phyloP scores from a whole-genome alignment of 768 basidiomycete species.

The Hericium rajendrae region DNA sequence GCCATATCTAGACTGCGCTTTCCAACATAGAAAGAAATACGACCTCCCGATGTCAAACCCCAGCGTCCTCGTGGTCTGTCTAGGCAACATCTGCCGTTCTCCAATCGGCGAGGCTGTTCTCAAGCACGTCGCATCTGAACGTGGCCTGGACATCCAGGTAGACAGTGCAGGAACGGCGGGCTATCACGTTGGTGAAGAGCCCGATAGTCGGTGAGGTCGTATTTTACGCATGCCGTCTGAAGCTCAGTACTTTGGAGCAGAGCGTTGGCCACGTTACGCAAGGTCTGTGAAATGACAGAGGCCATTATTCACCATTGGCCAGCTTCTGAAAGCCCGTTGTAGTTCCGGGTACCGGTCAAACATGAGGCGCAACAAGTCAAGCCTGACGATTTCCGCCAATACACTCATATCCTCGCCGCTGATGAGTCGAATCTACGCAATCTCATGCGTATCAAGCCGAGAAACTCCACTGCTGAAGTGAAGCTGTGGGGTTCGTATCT shows the following conservation, averaged over 20 bases:
- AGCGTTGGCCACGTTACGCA: constrained; percentile 59
- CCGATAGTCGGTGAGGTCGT: constrained; percentile 60
- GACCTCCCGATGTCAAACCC: constrained; percentile 2
- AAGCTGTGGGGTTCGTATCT: constrained; percentile 76
- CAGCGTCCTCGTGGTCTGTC: constrained; percentile 65
- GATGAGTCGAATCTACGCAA: constrained; percentile 67
- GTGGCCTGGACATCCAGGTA: constrained; percentile 57
- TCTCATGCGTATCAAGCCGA: constrained; percentile 40
- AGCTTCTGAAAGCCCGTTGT: neutral
- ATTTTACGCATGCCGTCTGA: neutral
- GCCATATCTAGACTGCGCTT: no score
- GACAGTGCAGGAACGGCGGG: constrained; percentile 82
- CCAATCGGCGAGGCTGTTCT: constrained; percentile 92
- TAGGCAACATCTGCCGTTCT: constrained; percentile 83
- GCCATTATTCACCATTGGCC: no score
- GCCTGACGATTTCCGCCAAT: constrained; percentile 57
- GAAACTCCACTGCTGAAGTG: constrained; percentile 49
- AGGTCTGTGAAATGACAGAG: constrained; percentile 31
- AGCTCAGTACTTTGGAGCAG: constrained; percentile 25
- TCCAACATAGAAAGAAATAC: no score
- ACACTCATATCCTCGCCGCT: constrained; percentile 81
- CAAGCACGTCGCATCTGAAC: constrained; percentile 52
- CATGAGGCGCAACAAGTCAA: constrained; percentile 59
- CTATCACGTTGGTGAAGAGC: constrained; percentile 78
- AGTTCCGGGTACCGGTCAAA: constrained; percentile 68